These are phyloP conservation scores for Kappamyces sp. DNA, from an alignment of 192 early-diverging fungal species.

Conservation along the genomic window DNA sequence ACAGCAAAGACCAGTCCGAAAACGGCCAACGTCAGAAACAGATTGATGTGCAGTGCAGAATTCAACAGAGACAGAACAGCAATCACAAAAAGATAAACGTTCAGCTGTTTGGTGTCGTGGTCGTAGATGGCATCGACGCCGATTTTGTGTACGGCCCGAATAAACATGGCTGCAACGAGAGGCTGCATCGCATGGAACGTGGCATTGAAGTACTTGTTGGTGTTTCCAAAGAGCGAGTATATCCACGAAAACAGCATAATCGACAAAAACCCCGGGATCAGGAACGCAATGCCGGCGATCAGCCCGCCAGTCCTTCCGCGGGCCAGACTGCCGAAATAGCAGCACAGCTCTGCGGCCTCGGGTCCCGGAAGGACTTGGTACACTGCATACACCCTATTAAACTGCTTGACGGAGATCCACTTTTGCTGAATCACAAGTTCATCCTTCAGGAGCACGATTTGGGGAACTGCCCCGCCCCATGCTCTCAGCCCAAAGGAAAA, in stretches of 20 bases:
- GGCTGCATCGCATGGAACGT: conserved; percentile 48
- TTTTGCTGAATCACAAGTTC: conserved; percentile 32
- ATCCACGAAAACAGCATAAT: conserved; percentile 42
- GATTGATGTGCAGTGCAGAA: conserved; percentile 41
- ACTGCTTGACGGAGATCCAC: conserved; percentile 43
- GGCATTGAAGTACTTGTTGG: conserved; percentile 48
- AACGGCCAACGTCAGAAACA: conserved; percentile 44
- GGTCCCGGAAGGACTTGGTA: conserved; percentile 55
- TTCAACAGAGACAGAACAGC: conserved; percentile 37
- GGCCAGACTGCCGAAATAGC: conserved; percentile 46
- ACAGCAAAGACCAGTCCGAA: conserved; percentile 34
- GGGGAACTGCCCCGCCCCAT: conserved; percentile 52
- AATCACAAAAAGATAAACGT: conserved; percentile 24
- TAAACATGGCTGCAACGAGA: conserved; percentile 48
- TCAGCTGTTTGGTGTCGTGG: conserved; percentile 37
- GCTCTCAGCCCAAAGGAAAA: conserved; percentile 40
- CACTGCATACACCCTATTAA: conserved; percentile 51
- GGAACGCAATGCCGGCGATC: conserved; percentile 43
- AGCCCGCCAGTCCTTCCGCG: conserved; percentile 42
- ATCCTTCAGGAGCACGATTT: conserved; percentile 48
- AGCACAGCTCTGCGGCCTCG: conserved; percentile 51
- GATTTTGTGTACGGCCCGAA: conserved; percentile 40
- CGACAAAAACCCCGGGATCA: conserved; percentile 41
- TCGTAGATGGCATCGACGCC: conserved; percentile 40
- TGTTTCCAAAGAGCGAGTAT: conserved; percentile 34